A percentile compares a stretch with the other conserved stretches of the same genome.
These are phyloP conservation scores for Epithele typhae DNA, from an alignment of 768 basidiomycete species.

Conservation along the genomic window DNA sequence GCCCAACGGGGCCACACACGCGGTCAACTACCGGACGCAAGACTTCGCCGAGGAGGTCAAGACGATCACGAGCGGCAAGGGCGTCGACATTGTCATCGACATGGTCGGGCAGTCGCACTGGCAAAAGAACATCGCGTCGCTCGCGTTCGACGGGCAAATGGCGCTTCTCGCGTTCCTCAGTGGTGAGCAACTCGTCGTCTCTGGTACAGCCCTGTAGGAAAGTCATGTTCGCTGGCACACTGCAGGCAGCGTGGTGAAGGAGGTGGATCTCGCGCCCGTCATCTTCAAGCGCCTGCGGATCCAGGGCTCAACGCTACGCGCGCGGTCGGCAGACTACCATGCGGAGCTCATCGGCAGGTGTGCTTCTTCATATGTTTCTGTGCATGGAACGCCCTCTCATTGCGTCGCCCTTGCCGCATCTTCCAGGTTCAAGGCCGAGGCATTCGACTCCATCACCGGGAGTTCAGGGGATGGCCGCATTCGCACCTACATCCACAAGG, in stretches of 20 bases:
- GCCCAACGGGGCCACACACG: conserved; percentile 67
- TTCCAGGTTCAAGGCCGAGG: conserved; percentile 43
- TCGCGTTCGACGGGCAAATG: conserved; percentile 75
- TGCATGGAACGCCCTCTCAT: too few species aligned
- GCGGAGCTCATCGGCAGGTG: conserved; percentile 52
- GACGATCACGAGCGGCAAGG: conserved; percentile 61
- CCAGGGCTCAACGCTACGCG: conserved; percentile 83
- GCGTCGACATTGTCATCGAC: conserved; percentile 83
- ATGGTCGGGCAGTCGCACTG: conserved; percentile 77
- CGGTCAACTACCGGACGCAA: conserved; percentile 79
- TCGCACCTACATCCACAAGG: conserved; percentile 77
- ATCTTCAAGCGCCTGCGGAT: conserved; percentile 83
- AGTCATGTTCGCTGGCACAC: not conserved
- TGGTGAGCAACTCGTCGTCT: conserved; percentile 37
- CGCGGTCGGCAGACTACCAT: conserved; percentile 74
- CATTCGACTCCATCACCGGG: conserved; percentile 57
- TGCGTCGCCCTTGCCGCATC: not conserved
- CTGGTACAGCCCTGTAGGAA: too few species aligned
- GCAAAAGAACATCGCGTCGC: conserved; percentile 62
- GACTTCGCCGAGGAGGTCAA: conserved; percentile 78
- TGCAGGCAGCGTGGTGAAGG: conserved; percentile 48
- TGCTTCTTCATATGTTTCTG: too few species aligned
- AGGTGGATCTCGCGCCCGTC: conserved; percentile 58
- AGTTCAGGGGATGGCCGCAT: conserved; percentile 53
- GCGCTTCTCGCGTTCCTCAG: conserved; percentile 60